Evolutionary conservation across 2,329 filamentous ascomycete species (phyloP).

Genomic region (Fusarium sp.): DNA sequence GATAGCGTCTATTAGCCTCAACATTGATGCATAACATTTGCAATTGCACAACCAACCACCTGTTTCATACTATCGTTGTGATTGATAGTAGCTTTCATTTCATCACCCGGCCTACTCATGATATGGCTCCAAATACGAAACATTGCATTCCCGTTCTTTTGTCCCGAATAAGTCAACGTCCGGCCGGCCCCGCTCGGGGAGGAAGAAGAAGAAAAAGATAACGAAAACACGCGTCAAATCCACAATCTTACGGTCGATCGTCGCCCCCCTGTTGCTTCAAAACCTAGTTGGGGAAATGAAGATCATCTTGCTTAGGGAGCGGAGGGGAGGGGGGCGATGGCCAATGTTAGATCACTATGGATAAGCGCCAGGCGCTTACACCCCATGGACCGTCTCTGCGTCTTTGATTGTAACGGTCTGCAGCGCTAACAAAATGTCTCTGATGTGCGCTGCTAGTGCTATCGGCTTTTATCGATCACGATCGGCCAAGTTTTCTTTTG

Average conservation of each 20-base stretch:
- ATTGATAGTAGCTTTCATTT: neutral
- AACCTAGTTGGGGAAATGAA: constrained; percentile 38
- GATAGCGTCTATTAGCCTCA: constrained; percentile 25
- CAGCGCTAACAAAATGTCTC: constrained; percentile 19
- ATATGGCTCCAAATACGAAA: constrained; percentile 20
- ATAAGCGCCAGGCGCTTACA: constrained; percentile 34
- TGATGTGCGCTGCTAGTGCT: constrained; percentile 19
- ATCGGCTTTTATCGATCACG: constrained; percentile 24
- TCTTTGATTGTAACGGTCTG: constrained; percentile 16
- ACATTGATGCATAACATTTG: constrained; percentile 22
- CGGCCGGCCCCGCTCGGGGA: constrained; percentile 23
- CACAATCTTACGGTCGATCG: constrained; percentile 32
- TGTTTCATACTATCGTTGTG: neutral
- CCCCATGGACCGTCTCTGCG: constrained; percentile 3
- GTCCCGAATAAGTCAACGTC: constrained; percentile 15
- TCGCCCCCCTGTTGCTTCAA: constrained; percentile 22
- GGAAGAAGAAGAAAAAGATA: constrained; percentile 12
- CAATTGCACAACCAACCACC: constrained; percentile 15
- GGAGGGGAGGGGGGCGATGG: constrained; percentile 1
- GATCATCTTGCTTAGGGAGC: constrained; percentile 34
- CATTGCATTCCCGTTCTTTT: constrained; percentile 1
- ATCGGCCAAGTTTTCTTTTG: constrained; percentile 11
- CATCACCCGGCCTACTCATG: constrained; percentile 24
- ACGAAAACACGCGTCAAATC: constrained; percentile 35
- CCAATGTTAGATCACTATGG: neutral